Evolutionary conservation across 2,329 filamentous ascomycete genomes (phyloP), one percentile per base, ranked within the genome.

Genomic region (Coniella lustricola): DNA sequence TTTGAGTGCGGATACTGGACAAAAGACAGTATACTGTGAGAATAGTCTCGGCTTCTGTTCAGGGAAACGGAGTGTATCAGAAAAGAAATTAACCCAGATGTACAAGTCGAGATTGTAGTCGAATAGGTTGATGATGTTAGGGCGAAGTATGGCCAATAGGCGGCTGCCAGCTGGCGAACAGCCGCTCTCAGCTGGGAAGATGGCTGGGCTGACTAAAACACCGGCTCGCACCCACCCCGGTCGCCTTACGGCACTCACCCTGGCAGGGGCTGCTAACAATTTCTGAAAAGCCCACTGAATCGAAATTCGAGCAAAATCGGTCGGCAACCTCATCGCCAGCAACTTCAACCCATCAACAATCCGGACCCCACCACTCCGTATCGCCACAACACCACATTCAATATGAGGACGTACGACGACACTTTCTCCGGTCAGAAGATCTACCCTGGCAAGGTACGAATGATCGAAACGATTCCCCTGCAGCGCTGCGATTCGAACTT

Each of bases 361-460:
- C 53, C 55, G 58, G 54, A 58, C 58, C 58, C 54, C 60, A 65
- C 64, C 63, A 69, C 66, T 62, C 65, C 25, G 60, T 41, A 50
- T 50, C 56, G 59, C 63, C 63, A 62, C 62, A 62, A 62, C 53
- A 67, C 62, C 64, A 47, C 51, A 50, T 65, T 61, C 67, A 80
- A 70, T 67, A 82, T 82, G 78, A 77, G 78, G 71, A 80, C 77
- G 67, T 82, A 82, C 78, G 78, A 82, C 71, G 78, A 82, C 69
- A 68, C 71, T 60, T 82, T 82, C 72, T 81, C 78, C 67, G 78
- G 78, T 67, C 73, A 76, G 75, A 79, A 74, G 73, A 82, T 81
- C 62, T 82, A 81, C 77, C 78, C 77, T 69, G 78, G 78, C 67
- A 82, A 82, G 78, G 78, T 82, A 77, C 71, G 75, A 29, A 57